A percentile compares a stretch with the other conserved stretches of the same genome.
phyloP scores from a whole-genome alignment of 2,329 filamentous ascomycete genomes.

The Incumbomyces delicatus region DNA sequence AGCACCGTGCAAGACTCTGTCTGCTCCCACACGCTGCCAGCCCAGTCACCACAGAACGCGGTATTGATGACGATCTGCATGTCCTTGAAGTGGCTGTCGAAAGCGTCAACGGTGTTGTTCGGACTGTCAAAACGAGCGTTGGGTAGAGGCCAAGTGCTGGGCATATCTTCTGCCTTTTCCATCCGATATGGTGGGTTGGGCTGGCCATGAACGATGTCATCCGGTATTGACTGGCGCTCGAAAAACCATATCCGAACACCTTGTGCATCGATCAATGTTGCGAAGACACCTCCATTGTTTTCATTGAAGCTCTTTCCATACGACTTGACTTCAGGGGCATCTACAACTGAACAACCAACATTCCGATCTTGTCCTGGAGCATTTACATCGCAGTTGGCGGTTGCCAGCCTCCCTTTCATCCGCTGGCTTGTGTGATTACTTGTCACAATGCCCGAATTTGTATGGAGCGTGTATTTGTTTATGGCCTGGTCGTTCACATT shows the following conservation, averaged over 20 bases:
- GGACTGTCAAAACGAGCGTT: slow-evolving; percentile 32
- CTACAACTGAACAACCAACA: slow-evolving; percentile 31
- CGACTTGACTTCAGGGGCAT: slow-evolving; percentile 19
- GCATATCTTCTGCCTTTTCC: background rate
- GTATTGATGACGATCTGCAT: slow-evolving; percentile 41
- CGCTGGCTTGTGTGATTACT: slow-evolving; percentile 25
- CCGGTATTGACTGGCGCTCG: slow-evolving; percentile 32
- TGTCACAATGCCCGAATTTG: slow-evolving; percentile 34
- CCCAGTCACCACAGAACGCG: slow-evolving; percentile 49
- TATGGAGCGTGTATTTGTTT: slow-evolving; percentile 41
- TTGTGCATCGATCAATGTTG: slow-evolving; percentile 37
- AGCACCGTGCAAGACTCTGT: slow-evolving; percentile 48
- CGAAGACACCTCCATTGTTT: slow-evolving; percentile 38
- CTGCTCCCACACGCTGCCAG: slow-evolving; percentile 40
- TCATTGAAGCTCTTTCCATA: slow-evolving; percentile 47
- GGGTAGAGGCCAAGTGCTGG: slow-evolving; percentile 34
- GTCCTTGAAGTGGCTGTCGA: slow-evolving; percentile 31
- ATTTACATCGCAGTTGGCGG: slow-evolving; percentile 40
- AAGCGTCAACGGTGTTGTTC: slow-evolving; percentile 26
- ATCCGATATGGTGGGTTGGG: slow-evolving; percentile 30
- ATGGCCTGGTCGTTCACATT: slow-evolving; percentile 36
- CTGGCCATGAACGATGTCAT: slow-evolving; percentile 31
- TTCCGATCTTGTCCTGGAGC: slow-evolving; percentile 27
- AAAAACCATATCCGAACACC: slow-evolving; percentile 46
- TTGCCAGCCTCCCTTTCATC: slow-evolving; percentile 40